phyloP scores from a whole-genome alignment of 140 eudicot genomes.

The Anethum foeniculum region DNA sequence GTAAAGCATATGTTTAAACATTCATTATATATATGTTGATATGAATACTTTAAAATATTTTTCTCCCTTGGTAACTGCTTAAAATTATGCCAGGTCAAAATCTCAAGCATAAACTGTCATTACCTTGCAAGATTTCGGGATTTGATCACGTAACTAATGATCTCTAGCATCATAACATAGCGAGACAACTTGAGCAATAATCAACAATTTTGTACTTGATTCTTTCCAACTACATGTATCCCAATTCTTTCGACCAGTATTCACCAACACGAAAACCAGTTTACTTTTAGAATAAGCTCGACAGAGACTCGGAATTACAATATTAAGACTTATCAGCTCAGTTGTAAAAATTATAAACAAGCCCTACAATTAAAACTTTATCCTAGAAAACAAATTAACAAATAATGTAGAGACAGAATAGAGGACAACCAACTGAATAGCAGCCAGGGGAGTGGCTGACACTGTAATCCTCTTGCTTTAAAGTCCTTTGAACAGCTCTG shows the following conservation, averaged over 20 bases:
- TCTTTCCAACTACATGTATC: not conserved
- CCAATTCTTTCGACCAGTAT: not conserved
- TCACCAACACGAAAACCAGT: too few relatives aligned
- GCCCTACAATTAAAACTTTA: not conserved
- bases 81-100: too few relatives aligned
- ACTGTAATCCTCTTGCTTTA: not conserved
- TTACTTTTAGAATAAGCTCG: not conserved
- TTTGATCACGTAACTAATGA: not conserved
- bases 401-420: not conserved
- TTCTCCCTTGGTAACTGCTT: not conserved
- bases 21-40: too few relatives aligned
- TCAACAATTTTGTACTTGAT: not conserved
- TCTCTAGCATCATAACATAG: not conserved
- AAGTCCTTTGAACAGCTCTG: slow-evolving; percentile 1
- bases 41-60: not conserved
- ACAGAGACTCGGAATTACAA: not conserved
- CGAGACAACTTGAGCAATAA: too few relatives aligned
- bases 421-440: not conserved
- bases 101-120: not conserved
- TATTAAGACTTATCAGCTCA: too few relatives aligned
- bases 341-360: not conserved
- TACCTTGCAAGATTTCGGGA: not conserved
- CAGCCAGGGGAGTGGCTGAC: slow-evolving; percentile 4
- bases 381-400: not conserved
- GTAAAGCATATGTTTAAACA: too few relatives aligned